phyloP scores from a whole-genome alignment of 495 filamentous ascomycete species.

The Trichoderma parareesei region DNA sequence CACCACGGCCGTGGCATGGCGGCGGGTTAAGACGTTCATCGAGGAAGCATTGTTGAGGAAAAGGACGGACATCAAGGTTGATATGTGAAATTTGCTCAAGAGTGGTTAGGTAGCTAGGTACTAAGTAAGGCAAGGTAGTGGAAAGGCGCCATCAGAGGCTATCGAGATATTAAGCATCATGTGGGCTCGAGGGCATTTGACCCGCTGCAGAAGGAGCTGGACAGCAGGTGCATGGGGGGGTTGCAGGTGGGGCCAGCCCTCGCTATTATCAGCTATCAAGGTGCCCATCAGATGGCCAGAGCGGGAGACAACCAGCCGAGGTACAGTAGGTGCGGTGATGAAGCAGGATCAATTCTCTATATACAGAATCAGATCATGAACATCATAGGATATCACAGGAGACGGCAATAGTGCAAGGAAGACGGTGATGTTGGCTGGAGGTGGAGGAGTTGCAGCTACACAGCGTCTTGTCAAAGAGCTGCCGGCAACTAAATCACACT shows the following conservation, averaged over 20 bases:
- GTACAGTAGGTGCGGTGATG: too few species aligned
- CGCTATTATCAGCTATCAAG: background rate
- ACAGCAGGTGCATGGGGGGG: too few species aligned
- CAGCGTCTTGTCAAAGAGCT: too few species aligned
- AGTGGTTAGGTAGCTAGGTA: background rate
- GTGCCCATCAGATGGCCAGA: background rate
- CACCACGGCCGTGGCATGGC: background rate
- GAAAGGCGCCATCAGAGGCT: background rate
- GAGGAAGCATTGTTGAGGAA: background rate
- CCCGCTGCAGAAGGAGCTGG: background rate
- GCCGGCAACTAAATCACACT: too few species aligned
- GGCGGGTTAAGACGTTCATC: slow-evolving; percentile 5
- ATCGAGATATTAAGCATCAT: background rate
- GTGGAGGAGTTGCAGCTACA: too few species aligned
- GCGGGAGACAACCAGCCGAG: background rate
- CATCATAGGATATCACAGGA: too few species aligned
- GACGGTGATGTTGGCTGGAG: too few species aligned
- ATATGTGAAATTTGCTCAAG: background rate
- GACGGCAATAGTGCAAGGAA: too few species aligned
- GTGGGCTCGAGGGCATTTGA: slow-evolving; percentile 3
- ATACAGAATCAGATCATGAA: too few species aligned
- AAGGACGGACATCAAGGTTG: background rate
- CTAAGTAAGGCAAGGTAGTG: too few species aligned
- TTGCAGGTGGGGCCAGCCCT: too few species aligned
- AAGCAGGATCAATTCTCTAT: too few species aligned